Conservation (phyloP, 2,329 filamentous ascomycete genomes). For the Botryosphaeria dothidea region DNA sequence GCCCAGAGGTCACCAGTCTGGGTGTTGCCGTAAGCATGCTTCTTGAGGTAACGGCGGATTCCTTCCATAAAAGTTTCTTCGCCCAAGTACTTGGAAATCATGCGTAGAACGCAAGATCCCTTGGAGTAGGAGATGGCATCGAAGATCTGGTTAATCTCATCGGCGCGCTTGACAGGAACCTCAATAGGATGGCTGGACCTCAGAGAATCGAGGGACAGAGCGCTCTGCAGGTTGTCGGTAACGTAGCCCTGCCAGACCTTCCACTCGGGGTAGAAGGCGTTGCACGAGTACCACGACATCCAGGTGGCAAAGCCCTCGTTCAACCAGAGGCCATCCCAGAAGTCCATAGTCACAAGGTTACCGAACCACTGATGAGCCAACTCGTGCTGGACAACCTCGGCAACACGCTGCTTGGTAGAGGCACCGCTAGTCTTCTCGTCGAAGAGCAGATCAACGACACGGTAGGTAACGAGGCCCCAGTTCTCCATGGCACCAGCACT, state of each 20-base stretch:
- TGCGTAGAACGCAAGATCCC: conserved; percentile 90
- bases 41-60: conserved; percentile 86
- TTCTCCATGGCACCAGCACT: conserved; percentile 98
- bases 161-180: conserved; percentile 90
- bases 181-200: conserved; percentile 96
- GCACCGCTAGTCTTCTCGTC: conserved; percentile 92
- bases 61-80: conserved; percentile 93
- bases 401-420: conserved; percentile 86
- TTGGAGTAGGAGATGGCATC: conserved; percentile 98
- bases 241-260: conserved; percentile 97
- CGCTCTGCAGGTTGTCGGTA: conserved; percentile 86
- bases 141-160: conserved; percentile 98
- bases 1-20: conserved; percentile 89
- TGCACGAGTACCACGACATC: conserved; percentile 94
- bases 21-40: conserved; percentile 96
- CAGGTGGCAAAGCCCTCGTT: conserved; percentile 92
- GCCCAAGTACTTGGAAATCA: conserved; percentile 94
- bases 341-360: conserved; percentile 96
- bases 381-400: conserved; percentile 95
- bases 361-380: conserved; percentile 98
- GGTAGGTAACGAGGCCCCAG: conserved; percentile 94
- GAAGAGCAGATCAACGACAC: conserved; percentile 84
- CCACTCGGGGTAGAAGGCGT: conserved; percentile 96
- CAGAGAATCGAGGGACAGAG: conserved; percentile 83
- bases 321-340: conserved; percentile 96